Evolutionary conservation across 2,329 filamentous ascomycete species (phyloP), one percentile per base, ranked within the genome.

Genomic region (Cladorrhinum sp.): DNA sequence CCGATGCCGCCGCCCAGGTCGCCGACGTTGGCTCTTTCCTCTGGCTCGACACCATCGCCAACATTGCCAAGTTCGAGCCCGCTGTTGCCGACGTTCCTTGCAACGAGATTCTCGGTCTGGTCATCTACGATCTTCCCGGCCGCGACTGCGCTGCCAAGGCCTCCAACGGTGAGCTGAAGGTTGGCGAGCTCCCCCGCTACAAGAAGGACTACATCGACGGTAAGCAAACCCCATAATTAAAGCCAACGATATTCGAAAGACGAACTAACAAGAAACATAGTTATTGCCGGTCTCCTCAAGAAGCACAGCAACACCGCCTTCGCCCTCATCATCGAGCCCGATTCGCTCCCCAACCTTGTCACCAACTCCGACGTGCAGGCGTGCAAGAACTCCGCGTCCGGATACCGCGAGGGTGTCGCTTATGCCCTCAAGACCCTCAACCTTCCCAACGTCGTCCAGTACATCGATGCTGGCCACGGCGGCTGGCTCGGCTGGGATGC

Each of bases 401-500:
- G 80, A 48, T 87, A 87, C 75, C 77, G 80, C 65, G 79, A 81
- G 24, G 77, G 82, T 62, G 78, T 81, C 33, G 76, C 79, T 36
- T 87, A 87, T 68, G 84, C 84, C 1, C 70, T 86, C 55, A 75
- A 76, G 64, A 75, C 76, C 52, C 76, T 87, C 65, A 84, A 86
- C 73, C 75, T 87, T 28, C 74, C 79, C 62, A 87, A 88, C 69
- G 85, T 87, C 24, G 75, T 82, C 64, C 84, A 85, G 82, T 88
- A 87, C 71, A 71, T 88, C 20, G 85, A 88, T 66, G 85, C 83
- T 8, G 85, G 83, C 61, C 85, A 88, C 71, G 84, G 81, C 24
- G 84, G 85, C 62, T 88, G 85, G 85, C 77, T 87, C 49, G 85
- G 85, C 68, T 87, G 84, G 84, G 71, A 79, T 18, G 84, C 82